Conservation (phyloP, 2,329 filamentous ascomycete species). For the Coniochaeta hoffmannii region DNA sequence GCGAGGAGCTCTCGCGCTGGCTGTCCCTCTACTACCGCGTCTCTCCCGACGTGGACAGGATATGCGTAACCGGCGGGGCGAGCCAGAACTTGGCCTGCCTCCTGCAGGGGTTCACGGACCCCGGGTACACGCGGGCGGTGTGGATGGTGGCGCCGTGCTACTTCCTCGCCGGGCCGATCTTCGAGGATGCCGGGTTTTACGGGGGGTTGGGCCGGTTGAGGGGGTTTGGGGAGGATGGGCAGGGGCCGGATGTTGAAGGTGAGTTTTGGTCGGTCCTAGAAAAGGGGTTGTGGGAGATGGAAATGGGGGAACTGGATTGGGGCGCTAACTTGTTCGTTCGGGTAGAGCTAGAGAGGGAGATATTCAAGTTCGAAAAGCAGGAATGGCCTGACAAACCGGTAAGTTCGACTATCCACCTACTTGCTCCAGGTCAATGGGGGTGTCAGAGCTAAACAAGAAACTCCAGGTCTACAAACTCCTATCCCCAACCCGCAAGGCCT, state of each 20-base stretch:
- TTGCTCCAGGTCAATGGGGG: not conserved
- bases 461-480: conserved; percentile 44
- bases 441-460: not conserved
- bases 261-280: conserved; percentile 41
- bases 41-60: conserved; percentile 42
- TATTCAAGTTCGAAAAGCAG: not conserved
- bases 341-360: conserved; percentile 1
- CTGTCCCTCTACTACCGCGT: conserved; percentile 53
- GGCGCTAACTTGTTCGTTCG: not conserved
- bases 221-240: conserved; percentile 68
- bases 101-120: conserved; percentile 74
- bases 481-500: conserved; percentile 63
- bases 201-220: conserved; percentile 45
- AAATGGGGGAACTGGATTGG: not conserved
- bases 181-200: conserved; percentile 69
- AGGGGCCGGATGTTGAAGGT: conserved; percentile 63
- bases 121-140: conserved; percentile 62
- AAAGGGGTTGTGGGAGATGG: conserved; percentile 8
- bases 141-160: conserved; percentile 83
- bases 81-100: conserved; percentile 75
- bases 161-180: conserved; percentile 77
- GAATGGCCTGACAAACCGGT: conserved; percentile 7
- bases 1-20: conserved; percentile 63
- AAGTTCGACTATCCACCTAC: not conserved
- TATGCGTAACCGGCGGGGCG: conserved; percentile 79